Evolutionary conservation across 2,329 filamentous ascomycete species (phyloP).

Genomic region (Aspergillus bombycis): DNA sequence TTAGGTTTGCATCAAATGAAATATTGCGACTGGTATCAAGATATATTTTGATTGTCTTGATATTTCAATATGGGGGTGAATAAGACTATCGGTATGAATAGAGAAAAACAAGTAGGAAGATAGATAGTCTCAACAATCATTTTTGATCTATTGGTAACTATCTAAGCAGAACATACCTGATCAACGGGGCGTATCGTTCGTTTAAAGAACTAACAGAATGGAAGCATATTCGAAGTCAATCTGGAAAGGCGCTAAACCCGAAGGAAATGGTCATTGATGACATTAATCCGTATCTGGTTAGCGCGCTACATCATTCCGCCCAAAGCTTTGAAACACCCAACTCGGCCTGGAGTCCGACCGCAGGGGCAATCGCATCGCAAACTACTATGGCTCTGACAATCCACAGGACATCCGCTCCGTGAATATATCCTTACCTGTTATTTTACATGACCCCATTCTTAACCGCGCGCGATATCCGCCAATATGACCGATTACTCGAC

Average conservation of each 20-base stretch:
- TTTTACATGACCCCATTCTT: constrained; percentile 8
- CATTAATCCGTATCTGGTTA: constrained; percentile 13
- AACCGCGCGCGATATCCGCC: constrained; percentile 12
- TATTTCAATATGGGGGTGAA: not conserved
- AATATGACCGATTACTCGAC: constrained; percentile 58
- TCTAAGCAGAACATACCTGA: not conserved
- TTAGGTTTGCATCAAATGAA: no score
- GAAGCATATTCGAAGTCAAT: not conserved
- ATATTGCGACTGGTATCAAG: no score
- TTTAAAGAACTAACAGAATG: no score
- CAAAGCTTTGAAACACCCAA: constrained; percentile 11
- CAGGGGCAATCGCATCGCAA: constrained; percentile 18
- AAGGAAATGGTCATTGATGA: not conserved
- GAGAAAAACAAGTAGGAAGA: not conserved
- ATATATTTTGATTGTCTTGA: no score
- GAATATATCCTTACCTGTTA: not conserved
- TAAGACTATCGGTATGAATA: not conserved
- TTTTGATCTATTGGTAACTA: not conserved
- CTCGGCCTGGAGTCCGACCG: constrained; percentile 12
- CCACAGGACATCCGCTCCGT: constrained; percentile 1
- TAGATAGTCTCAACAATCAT: not conserved
- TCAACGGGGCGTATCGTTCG: no score
- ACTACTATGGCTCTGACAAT: constrained; percentile 17
- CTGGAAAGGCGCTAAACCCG: constrained; percentile 2
- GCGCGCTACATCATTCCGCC: constrained; percentile 22